Conservation (phyloP, 768 basidiomycete genomes). For the Rubroboletus satanas region DNA sequence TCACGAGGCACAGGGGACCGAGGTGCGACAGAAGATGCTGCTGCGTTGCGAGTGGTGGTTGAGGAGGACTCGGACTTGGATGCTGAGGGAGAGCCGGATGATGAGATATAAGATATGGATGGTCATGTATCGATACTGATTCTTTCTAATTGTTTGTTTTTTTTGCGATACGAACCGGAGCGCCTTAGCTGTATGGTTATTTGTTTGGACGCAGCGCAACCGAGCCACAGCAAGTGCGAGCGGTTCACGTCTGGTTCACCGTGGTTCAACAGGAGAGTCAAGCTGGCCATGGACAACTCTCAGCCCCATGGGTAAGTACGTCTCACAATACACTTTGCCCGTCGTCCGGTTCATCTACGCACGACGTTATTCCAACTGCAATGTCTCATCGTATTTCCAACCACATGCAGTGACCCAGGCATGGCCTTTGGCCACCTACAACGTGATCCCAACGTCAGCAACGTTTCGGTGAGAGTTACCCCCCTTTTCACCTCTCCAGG, state of each 20-base stretch:
- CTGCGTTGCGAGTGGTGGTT: slow-evolving; percentile 1
- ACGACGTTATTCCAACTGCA: neutral
- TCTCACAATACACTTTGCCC: slow-evolving; percentile 7
- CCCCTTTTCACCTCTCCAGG: slow-evolving; percentile 20
- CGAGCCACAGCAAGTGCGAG: slow-evolving; percentile 33
- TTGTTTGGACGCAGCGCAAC: slow-evolving; percentile 27
- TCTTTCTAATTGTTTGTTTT: slow-evolving; percentile 22
- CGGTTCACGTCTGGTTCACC: slow-evolving; percentile 36
- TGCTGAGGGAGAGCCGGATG: slow-evolving; percentile 43
- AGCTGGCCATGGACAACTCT: slow-evolving; percentile 31
- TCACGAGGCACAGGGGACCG: neutral
- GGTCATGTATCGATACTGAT: slow-evolving; percentile 21
- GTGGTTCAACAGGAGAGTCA: slow-evolving; percentile 30
- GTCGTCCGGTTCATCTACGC: neutral
- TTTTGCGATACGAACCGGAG: slow-evolving; percentile 20
- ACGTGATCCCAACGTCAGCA: slow-evolving; percentile 53
- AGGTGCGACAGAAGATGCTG: slow-evolving; percentile 3
- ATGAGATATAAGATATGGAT: slow-evolving; percentile 43
- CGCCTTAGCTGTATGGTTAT: slow-evolving; percentile 12
- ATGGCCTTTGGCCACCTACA: slow-evolving; percentile 63
- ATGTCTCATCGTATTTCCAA: slow-evolving; percentile 15
- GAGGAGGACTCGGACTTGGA: slow-evolving; percentile 36
- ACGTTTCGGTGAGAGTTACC: slow-evolving; percentile 51
- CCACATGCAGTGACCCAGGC: slow-evolving; percentile 46
- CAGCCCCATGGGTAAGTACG: slow-evolving; percentile 33